Base-by-base conservation (phyloP, 1,284 basidiomycete genomes). In the Cerioporus squamosus region DNA sequence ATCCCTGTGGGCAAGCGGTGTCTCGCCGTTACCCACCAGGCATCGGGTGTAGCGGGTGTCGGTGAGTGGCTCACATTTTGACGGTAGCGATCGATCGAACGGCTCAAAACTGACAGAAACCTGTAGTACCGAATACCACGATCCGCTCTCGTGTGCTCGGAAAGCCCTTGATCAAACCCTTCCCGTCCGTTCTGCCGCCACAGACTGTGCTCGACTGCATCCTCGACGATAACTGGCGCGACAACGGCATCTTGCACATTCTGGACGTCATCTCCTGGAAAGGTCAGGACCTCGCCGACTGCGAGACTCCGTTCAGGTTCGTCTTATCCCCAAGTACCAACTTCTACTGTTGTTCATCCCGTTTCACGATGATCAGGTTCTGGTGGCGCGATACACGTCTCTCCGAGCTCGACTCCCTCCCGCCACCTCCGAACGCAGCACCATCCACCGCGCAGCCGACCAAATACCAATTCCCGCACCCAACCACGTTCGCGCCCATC, bases 301-400 rank as follows among this genome's bases (percentile, higher is more conserved):
- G 91, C 63, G 90, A 93, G 72, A 84, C 90, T 2, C 81, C 86
- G 6, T 91, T 93, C 70, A 80, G 91, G 90, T 88, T 50, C 24
- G 79, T 66, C 53, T 22, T 42, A 22, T 36, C 39, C 43, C 43
- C 24, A 18, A 42, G 6, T 53, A n/a, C 33, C 40, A n/a, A n/a
- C n/a, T n/a, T n/a, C n/a, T n/a, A 18, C 10, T 15, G 2, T 26
- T 17, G 18, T 20, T 18, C 9, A 18, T 49, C 22, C 33, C 31
- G 31, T 46, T 24, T 46, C 26, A 57, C 31, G 20, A 39, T n/a
- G 20, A 12, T 31, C 53, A 79, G 78, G 26, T 79, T 81, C 56
- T 93, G 91, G 90, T 93, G 90, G 89, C 76, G 91, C 56, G 90
- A 93, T 65, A 90, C 87, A 0, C 85, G 90, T 29, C 75, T 93